Conservation (phyloP, 2,329 filamentous ascomycete genomes). For the Ophiognomonia clavigignenti-juglandacearum region DNA sequence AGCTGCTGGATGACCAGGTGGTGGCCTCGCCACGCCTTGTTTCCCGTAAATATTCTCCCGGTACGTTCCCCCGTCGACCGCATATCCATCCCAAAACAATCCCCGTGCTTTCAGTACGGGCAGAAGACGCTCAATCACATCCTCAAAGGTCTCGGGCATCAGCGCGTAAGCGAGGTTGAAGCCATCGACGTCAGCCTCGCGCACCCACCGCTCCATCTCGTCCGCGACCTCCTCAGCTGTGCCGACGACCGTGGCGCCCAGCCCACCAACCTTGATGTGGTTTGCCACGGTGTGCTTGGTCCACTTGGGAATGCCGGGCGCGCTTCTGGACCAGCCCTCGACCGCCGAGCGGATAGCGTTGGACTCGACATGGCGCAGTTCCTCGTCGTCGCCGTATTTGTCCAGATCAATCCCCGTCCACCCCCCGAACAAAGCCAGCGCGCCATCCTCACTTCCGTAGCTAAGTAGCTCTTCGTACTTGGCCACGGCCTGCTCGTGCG, state of each 20-base stretch:
- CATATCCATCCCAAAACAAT: conserved; percentile 50
- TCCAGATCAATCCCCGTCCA: conserved; percentile 63
- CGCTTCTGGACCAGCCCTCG: conserved; percentile 38
- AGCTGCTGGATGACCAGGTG: conserved; percentile 5
- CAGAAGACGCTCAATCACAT: conserved; percentile 60
- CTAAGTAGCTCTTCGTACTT: conserved; percentile 51
- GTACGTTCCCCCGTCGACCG: conserved; percentile 53
- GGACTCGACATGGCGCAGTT: conserved; percentile 55
- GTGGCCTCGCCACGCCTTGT: conserved; percentile 27
- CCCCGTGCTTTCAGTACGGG: conserved; percentile 59
- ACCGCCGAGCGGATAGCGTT: conserved; percentile 54
- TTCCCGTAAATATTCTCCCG: conserved; percentile 55
- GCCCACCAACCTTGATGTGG: conserved; percentile 19
- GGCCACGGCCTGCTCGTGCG: conserved; percentile 52
- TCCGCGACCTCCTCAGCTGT: conserved; percentile 13
- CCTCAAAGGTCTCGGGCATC: conserved; percentile 64
- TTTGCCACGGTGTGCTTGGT: conserved; percentile 19
- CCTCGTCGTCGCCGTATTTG: conserved; percentile 58
- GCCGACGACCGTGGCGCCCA: conserved; percentile 14
- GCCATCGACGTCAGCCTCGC: conserved; percentile 12
- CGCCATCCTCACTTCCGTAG: conserved; percentile 57
- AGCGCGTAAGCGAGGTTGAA: conserved; percentile 50
- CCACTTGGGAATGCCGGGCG: conserved; percentile 18
- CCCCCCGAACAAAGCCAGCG: conserved; percentile 59
- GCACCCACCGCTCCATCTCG: conserved; percentile 15